Base-by-base conservation (phyloP, 192 early-diverging fungal species). In the Radiomyces spectabilis region DNA sequence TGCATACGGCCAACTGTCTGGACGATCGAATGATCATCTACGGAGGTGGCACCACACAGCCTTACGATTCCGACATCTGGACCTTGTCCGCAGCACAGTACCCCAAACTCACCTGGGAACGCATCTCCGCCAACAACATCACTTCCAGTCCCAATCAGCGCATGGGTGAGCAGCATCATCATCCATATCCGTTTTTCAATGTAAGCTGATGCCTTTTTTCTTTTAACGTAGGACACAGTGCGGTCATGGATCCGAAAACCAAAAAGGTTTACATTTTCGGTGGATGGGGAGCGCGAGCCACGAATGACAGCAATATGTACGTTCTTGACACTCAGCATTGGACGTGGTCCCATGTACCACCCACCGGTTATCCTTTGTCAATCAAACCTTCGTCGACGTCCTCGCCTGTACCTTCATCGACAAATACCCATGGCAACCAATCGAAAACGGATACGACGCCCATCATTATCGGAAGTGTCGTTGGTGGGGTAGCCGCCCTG, bases 21-120 rank as follows among this genome's bases (percentile, higher is more conserved):
- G 51, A 79, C 21, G 71, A 85, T 49, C 74, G 71, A 19, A 85
- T 86, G 80, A 75, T 84, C 50, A 72, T 89, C 41, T 89, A 81
- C 66, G 86, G 86, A 66, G 76, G 76, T 39, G 76, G 76, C 10
- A 63, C 67, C 5, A 69, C 58, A 26, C 52, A 54, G 5, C 73
- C 76, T 0, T 26, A 57, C 31, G 76, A 78, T 52, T 58, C 68
- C n/a, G 72, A 75, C 53, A 65, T 78, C 0, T 78, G 76, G 76
- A 41, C 72, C 15, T 34, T 78, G 16, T 64, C 74, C 41, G 72
- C 69, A 15, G 55, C 69, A 5, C 4, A 21, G 5, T 47, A 70
- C 19, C 64, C 58, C 5, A 39, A 50, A 16, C 32, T 74, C 33
- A 69, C 26, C 19, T 49, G 73, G 76, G 38, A 56, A 65, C 41